These are phyloP conservation scores for Huntiella omanensis DNA, from an alignment of 2,329 filamentous ascomycete species.

Conservation along the genomic window DNA sequence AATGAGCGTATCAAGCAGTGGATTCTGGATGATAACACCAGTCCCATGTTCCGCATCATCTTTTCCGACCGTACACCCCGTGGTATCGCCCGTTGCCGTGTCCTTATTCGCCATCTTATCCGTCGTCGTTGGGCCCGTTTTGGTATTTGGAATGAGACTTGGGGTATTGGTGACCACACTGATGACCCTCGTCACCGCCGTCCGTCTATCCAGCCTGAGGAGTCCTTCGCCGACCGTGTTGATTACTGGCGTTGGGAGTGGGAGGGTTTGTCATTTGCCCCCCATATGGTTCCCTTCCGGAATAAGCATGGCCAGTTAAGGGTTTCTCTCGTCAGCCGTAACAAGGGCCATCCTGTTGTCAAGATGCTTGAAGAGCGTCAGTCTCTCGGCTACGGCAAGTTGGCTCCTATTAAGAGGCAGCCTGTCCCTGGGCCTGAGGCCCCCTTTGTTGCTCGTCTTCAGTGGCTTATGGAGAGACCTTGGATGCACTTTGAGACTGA, in stretches of 20 bases:
- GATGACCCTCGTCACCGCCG: not conserved
- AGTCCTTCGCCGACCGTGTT: not conserved
- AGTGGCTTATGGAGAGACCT: slow-evolving; percentile 4
- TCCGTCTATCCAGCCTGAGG: not conserved
- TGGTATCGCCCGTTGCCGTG: not conserved
- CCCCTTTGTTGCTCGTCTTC: not conserved
- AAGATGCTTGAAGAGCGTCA: not conserved
- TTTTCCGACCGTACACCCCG: not conserved
- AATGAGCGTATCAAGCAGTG: not conserved
- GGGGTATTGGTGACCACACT: slow-evolving; percentile 5
- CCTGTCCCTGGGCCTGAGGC: not conserved
- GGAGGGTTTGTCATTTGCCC: slow-evolving; percentile 4
- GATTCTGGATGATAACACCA: not conserved
- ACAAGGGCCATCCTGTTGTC: slow-evolving; percentile 1
- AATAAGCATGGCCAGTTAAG: not conserved
- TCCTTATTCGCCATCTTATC: slow-evolving; percentile 8
- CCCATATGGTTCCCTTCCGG: not conserved
- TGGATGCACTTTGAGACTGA: slow-evolving; percentile 9
- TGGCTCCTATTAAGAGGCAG: no score
- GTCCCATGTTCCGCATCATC: not conserved
- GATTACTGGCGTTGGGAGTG: slow-evolving; percentile 7
- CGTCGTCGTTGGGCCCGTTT: slow-evolving; percentile 5
- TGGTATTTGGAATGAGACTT: slow-evolving; percentile 7
- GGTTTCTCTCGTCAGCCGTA: not conserved
- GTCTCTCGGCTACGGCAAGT: not conserved